Conservation (phyloP, 805 yeast genomes). For the Candida nanaspora region DNA sequence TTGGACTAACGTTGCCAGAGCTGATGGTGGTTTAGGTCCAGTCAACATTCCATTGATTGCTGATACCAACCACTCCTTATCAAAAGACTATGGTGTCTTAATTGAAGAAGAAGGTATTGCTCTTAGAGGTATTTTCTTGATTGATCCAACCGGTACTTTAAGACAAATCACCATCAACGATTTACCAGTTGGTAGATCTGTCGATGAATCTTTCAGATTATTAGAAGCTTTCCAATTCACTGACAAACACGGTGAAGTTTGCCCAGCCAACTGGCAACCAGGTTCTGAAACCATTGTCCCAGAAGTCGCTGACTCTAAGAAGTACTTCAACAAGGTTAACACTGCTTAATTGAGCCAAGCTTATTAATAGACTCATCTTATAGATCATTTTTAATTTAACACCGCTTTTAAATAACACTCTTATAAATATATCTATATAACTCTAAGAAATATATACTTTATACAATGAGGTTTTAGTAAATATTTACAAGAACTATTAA, state of each 20-base stretch:
- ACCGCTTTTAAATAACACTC: too few species aligned
- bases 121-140: slow-evolving; percentile 95
- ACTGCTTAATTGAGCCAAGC: too few species aligned
- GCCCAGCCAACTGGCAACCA: slow-evolving; percentile 99
- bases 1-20: slow-evolving; percentile 95
- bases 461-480: background rate
- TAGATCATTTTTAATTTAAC: too few species aligned
- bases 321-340: slow-evolving; percentile 63
- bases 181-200: slow-evolving; percentile 98
- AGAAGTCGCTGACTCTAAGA: slow-evolving; percentile 69
- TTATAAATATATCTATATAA: too few species aligned
- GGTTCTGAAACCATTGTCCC: slow-evolving; percentile 92
- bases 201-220: slow-evolving; percentile 95
- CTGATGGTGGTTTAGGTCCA: slow-evolving; percentile 97
- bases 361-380: too few species aligned
- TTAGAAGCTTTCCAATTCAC: slow-evolving; percentile 99
- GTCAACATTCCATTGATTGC: slow-evolving; percentile 91
- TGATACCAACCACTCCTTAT: slow-evolving; percentile 92
- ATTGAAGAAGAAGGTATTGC: slow-evolving; percentile 95
- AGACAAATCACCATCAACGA: slow-evolving; percentile 98
- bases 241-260: slow-evolving; percentile 97
- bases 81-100: slow-evolving; percentile 96
- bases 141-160: slow-evolving; percentile 90
- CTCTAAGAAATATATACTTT: background rate
- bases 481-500: too few species aligned